These are phyloP conservation scores for Chalaropsis thielavioides DNA, from an alignment of 2,329 filamentous ascomycete genomes.

Conservation along the genomic window DNA sequence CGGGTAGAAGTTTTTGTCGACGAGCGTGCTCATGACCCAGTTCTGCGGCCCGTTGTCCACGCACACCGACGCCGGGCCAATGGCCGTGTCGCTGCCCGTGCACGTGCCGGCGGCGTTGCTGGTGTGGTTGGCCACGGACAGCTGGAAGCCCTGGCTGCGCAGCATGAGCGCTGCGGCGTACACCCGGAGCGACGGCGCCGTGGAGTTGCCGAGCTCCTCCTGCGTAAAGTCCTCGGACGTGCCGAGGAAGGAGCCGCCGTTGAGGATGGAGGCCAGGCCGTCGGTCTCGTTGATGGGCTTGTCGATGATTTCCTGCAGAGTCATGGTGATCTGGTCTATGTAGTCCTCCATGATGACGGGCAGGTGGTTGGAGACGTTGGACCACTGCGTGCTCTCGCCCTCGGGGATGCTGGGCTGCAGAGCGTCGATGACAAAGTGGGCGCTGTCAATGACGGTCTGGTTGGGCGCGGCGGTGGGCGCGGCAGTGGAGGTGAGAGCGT, in stretches of 20 bases:
- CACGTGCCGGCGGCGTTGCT: conserved; percentile 3
- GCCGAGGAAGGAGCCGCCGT: conserved; percentile 18
- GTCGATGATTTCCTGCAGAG: conserved; percentile 16
- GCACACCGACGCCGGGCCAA: conserved; percentile 10
- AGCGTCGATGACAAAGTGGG: not conserved
- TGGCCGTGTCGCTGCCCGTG: conserved; percentile 3
- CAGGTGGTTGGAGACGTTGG: conserved; percentile 5
- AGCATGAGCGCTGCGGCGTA: conserved; percentile 15
- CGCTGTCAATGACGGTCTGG: not conserved
- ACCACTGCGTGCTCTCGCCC: conserved; percentile 2
- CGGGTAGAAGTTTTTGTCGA: conserved; percentile 10
- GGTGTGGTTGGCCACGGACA: conserved; percentile 10
- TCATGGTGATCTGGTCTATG: conserved; percentile 9
- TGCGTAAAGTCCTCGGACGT: conserved; percentile 17
- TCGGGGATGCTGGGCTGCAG: not conserved
- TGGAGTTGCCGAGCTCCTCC: conserved; percentile 12
- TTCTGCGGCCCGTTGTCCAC: conserved; percentile 4
- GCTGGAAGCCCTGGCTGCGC: conserved; percentile 14
- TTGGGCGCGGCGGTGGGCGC: not conserved
- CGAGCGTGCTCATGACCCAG: conserved; percentile 10
- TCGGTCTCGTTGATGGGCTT: conserved; percentile 15
- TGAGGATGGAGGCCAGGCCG: conserved; percentile 14
- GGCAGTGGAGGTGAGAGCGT: not conserved
- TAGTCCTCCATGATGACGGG: conserved; percentile 12
- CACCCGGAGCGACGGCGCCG: conserved; percentile 10